phyloP scores from a whole-genome alignment of 257 asterid genomes.

The Jacaranda copaia region DNA sequence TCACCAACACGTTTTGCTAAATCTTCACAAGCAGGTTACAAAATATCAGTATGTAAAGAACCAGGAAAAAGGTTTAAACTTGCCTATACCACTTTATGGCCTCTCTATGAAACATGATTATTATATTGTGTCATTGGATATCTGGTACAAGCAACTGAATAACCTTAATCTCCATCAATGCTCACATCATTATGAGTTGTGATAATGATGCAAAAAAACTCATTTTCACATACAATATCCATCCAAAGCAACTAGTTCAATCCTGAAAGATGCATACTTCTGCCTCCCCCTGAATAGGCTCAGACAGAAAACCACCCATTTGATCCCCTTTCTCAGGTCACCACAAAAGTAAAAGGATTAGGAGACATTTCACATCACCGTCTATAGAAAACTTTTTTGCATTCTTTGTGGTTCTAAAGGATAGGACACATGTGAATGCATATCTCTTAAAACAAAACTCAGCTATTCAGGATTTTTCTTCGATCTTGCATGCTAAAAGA shows the following conservation, averaged over 20 bases:
- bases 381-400: background rate
- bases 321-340: constrained; percentile 85
- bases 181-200: background rate
- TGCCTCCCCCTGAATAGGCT: too few species aligned
- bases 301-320: too few species aligned
- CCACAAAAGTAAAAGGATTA: constrained; percentile 37
- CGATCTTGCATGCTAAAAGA: background rate
- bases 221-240: too few species aligned
- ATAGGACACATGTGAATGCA: too few species aligned
- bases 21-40: too few species aligned
- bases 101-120: background rate
- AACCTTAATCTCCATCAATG: background rate
- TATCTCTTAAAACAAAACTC: too few species aligned
- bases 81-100: background rate
- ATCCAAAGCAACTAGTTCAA: too few species aligned
- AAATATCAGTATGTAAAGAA: too few species aligned
- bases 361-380: background rate
- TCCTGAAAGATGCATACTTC: too few species aligned
- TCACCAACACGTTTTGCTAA: background rate
- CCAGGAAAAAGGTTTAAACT: too few species aligned
- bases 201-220: constrained; percentile 9
- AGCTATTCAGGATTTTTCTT: too few species aligned
- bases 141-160: background rate
- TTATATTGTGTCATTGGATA: background rate
- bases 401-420: background rate